Evolutionary conservation across 1,139 yeast species (phyloP).

Genomic region (Lodderomyces margitis): DNA sequence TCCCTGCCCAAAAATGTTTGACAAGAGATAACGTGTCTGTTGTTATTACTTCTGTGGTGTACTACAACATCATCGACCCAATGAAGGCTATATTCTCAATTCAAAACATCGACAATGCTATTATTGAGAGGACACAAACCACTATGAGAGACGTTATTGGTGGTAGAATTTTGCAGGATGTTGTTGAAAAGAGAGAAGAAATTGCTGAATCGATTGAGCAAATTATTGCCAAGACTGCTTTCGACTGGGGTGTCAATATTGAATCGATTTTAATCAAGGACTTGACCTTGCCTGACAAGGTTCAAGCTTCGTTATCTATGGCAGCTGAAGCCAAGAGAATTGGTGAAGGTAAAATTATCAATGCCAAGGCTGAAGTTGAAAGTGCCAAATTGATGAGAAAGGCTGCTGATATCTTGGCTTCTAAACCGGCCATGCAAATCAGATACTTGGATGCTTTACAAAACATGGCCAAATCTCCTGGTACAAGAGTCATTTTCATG

Average conservation of each 20-base stretch:
- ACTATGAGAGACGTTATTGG: constrained; percentile 76
- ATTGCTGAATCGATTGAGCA: constrained; percentile 65
- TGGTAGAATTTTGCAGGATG: constrained; percentile 65
- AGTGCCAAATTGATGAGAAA: constrained; percentile 75
- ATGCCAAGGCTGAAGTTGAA: constrained; percentile 76
- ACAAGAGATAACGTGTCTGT: constrained; percentile 71
- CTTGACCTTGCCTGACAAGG: constrained; percentile 54
- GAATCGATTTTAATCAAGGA: constrained; percentile 73
- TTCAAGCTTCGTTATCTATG: constrained; percentile 63
- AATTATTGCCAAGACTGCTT: constrained; percentile 62
- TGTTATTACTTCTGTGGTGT: constrained; percentile 62
- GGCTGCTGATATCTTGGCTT: constrained; percentile 75
- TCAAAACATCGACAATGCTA: constrained; percentile 54
- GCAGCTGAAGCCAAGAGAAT: constrained; percentile 78
- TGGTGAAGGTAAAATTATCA: constrained; percentile 75
- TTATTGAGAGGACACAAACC: constrained; percentile 70
- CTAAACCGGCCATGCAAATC: constrained; percentile 81
- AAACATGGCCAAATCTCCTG: constrained; percentile 62
- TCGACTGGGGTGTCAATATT: constrained; percentile 70
- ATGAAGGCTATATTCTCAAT: constrained; percentile 66
- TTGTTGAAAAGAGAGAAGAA: constrained; percentile 73
- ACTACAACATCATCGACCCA: constrained; percentile 67
- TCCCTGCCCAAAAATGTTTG: constrained; percentile 67
- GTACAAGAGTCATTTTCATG: constrained; percentile 72
- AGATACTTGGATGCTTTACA: constrained; percentile 81